Base-by-base conservation (phyloP, 1,284 basidiomycete species). In the Cutaneotrichosporon sp. region DNA sequence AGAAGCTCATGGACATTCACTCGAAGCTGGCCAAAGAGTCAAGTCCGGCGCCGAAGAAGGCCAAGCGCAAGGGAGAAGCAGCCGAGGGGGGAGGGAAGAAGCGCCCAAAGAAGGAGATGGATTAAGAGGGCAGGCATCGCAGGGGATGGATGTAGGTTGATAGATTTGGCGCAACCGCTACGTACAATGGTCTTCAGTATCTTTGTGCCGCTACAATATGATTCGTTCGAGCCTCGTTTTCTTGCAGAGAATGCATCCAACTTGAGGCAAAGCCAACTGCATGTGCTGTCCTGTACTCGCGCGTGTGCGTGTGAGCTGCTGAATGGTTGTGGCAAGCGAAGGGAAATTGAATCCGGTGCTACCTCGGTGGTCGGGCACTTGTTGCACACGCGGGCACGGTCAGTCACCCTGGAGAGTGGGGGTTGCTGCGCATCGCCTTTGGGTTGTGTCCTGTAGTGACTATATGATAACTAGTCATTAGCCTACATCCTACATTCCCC, bases 1-100 rank as follows among this genome's bases (percentile, higher is more conserved):
- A 86, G 20, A 94, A 95, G 78, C 82, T 95, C 46, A 90, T 94
- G 79, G 91, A 92, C 72, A 95, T 95, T 47, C 92, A 95, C 71
- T 89, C 90, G 18, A 95, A 95, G 81, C 91, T 95, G 87, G 55
- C 68, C 18, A 69, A 71, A 22, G 70, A 73, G 38, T 62, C 68
- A 6, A 63, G 58, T 25, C 66, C 66, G 2, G 63, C 59, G 27
- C 63, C 62, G 22, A 59, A 63, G 52, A 67, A 65, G 57, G 5
- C 58, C 6, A 74, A 74, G 55, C 63, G 69, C 36, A 76, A 72
- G 57, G 67, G 70, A 8, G 74, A 72, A 46, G 66, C 56, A 11
- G 63, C 62, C 6, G 61, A 65, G 1, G 67, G 63, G 7, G 56
- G 60, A 18, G 59, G 66, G 18, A 72, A 71, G 65, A 77, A 77